Evolutionary conservation across 2,329 filamentous ascomycete genomes (phyloP).

Genomic region (Thermoascus crustaceus): DNA sequence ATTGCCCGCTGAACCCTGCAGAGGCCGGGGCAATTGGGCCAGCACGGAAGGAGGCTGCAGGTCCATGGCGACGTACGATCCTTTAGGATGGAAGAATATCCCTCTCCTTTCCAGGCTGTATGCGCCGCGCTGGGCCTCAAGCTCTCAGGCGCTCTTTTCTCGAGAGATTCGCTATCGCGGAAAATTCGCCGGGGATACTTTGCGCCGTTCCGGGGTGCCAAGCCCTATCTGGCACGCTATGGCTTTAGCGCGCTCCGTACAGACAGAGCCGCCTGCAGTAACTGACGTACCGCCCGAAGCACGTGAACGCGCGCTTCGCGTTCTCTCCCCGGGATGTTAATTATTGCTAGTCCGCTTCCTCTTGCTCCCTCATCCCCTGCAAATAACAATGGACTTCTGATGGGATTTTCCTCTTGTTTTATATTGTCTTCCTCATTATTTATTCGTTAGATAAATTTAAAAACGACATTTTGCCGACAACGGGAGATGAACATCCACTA

Average conservation of each 20-base stretch:
- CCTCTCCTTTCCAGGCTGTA: conserved; percentile 6
- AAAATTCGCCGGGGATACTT: conserved; percentile 31
- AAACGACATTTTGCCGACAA: too few species aligned
- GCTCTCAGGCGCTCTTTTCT: too few species aligned
- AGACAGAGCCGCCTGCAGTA: conserved; percentile 1
- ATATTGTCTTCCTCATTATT: background rate
- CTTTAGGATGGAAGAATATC: conserved; percentile 6
- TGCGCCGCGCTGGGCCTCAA: too few species aligned
- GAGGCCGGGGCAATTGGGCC: conserved; percentile 38
- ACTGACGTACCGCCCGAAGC: conserved; percentile 6
- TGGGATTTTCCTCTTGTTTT: conserved; percentile 1
- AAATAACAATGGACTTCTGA: too few species aligned
- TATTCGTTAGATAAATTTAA: background rate
- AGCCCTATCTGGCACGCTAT: conserved; percentile 2
- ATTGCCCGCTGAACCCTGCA: conserved; percentile 33
- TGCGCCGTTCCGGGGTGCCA: conserved; percentile 17
- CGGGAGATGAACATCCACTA: conserved; percentile 16
- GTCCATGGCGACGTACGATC: conserved; percentile 28
- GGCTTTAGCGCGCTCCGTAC: conserved; percentile 8
- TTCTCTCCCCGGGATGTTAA: too few species aligned
- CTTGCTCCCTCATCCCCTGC: background rate
- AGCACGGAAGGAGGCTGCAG: conserved; percentile 36
- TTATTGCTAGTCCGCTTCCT: too few species aligned
- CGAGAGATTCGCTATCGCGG: too few species aligned
- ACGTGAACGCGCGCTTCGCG: conserved; percentile 15